Percentiles rank a stretch among this genome's conserved stretches.
phyloP scores from a whole-genome alignment of 129 eudicot genomes.

The Escallonia rubra region DNA sequence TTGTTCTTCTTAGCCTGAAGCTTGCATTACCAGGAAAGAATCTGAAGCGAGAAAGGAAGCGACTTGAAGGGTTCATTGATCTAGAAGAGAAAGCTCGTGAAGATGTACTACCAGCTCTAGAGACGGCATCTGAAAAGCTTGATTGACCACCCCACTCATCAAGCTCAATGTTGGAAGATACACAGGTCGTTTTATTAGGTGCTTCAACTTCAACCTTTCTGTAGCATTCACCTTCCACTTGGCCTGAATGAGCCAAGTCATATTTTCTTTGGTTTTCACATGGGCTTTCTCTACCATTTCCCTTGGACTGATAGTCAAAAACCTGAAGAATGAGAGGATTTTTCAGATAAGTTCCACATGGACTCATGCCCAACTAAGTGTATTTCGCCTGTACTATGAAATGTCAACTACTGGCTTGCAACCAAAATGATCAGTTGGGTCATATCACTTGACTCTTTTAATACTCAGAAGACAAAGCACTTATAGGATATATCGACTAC shows the following conservation, averaged over 20 bases:
- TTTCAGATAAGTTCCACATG: too few species aligned
- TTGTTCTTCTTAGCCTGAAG: constrained; percentile 56
- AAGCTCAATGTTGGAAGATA: constrained; percentile 36
- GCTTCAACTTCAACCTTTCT: constrained; percentile 37
- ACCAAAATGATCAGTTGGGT: too few species aligned
- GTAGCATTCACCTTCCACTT: constrained; percentile 36
- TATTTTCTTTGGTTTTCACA: constrained; percentile 32
- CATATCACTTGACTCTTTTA: too few species aligned
- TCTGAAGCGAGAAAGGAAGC: constrained; percentile 81
- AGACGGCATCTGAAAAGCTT: constrained; percentile 30
- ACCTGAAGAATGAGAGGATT: constrained; percentile 29
- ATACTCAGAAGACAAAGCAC: too few species aligned
- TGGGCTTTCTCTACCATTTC: constrained; percentile 21
- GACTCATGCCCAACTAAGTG: too few species aligned
- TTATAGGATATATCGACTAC: too few species aligned
- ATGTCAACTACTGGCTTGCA: too few species aligned
- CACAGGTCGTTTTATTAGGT: constrained; percentile 35
- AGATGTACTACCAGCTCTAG: constrained; percentile 51
- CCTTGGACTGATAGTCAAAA: constrained; percentile 35
- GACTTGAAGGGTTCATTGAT: constrained; percentile 49
- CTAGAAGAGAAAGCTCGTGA: constrained; percentile 38
- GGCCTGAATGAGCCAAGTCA: constrained; percentile 18
- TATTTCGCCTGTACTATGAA: too few species aligned
- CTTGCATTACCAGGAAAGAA: constrained; percentile 67
- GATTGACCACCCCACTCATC: constrained; percentile 64